Evolutionary conservation across 306 rosid species (phyloP).

Genomic region (Rubus idaeus): DNA sequence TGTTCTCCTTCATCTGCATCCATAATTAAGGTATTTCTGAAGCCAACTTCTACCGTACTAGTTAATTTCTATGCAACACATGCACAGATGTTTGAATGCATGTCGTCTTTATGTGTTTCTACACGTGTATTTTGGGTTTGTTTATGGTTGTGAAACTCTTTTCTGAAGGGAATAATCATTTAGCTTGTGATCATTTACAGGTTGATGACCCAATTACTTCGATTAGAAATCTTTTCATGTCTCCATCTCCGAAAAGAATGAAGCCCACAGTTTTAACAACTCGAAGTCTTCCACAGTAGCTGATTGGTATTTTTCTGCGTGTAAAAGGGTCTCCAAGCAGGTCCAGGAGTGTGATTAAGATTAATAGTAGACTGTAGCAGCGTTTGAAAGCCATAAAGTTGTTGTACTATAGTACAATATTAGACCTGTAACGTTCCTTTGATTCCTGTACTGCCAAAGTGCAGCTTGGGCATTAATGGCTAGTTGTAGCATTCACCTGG

Average conservation of each 20-base stretch:
- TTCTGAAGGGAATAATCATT: constrained; percentile 18
- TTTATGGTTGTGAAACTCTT: constrained; percentile 13
- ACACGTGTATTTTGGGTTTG: not conserved
- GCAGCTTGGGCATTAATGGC: not conserved
- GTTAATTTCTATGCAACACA: not conserved
- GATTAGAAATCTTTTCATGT: constrained; percentile 67
- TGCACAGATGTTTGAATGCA: not conserved
- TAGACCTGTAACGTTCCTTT: not conserved
- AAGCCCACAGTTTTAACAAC: constrained; percentile 43
- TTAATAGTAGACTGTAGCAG: not conserved
- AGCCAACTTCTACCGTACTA: constrained; percentile 8
- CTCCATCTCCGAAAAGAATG: constrained; percentile 62
- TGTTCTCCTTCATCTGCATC: constrained; percentile 49
- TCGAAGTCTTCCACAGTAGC: constrained; percentile 23
- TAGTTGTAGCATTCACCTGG: not conserved
- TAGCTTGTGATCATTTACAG: constrained; percentile 45
- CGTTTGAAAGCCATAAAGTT: not conserved
- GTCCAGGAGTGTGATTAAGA: not conserved
- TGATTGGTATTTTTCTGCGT: not conserved
- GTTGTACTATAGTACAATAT: not conserved
- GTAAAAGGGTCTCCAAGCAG: not conserved
- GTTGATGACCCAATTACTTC: constrained; percentile 85
- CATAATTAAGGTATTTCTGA: constrained; percentile 58
- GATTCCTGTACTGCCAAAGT: not conserved
- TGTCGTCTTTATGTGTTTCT: not conserved